Percentiles rank a stretch among this genome's conserved stretches.
These are phyloP conservation scores for Ogataea angusta DNA, from an alignment of 805 yeast species.

Conservation along the genomic window DNA sequence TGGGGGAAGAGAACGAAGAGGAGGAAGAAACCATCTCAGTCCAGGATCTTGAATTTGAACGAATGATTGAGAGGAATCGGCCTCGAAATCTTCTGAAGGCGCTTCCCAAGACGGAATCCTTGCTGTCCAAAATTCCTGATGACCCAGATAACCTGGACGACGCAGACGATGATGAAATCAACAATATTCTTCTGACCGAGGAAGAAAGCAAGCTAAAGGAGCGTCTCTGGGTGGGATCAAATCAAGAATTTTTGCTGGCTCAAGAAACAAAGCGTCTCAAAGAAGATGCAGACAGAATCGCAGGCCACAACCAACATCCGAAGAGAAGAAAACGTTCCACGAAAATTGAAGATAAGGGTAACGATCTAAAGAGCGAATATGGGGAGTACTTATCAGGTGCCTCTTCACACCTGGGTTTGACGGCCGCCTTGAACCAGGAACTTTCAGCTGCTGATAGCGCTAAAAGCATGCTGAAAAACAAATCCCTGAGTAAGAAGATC, in stretches of 20 bases:
- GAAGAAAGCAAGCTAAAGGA: conserved; percentile 76
- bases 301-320: conserved; percentile 64
- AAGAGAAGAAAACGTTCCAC: conserved; percentile 39
- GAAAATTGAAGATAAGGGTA: conserved; percentile 27
- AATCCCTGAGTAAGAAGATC: conserved; percentile 81
- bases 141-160: conserved; percentile 66
- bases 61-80: conserved; percentile 42
- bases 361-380: conserved; percentile 25
- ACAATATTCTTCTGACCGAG: conserved; percentile 53
- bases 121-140: conserved; percentile 52
- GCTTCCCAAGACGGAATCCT: conserved; percentile 56
- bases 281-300: conserved; percentile 79
- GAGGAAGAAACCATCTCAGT: conserved; percentile 15
- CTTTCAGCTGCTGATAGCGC: conserved; percentile 77
- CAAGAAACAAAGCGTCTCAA: conserved; percentile 84
- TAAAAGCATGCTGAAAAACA: conserved; percentile 68
- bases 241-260: conserved; percentile 79
- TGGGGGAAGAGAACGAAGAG: conserved; percentile 11
- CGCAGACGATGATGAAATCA: conserved; percentile 80
- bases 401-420: conserved; percentile 30
- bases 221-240: conserved; percentile 83
- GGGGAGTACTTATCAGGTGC: conserved; percentile 25
- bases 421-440: conserved; percentile 45
- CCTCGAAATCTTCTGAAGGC: conserved; percentile 51
- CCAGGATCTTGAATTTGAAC: conserved; percentile 28